These are phyloP conservation scores for Metarhizium sp. DNA, from an alignment of 2,329 filamentous ascomycete genomes.

Conservation along the genomic window DNA sequence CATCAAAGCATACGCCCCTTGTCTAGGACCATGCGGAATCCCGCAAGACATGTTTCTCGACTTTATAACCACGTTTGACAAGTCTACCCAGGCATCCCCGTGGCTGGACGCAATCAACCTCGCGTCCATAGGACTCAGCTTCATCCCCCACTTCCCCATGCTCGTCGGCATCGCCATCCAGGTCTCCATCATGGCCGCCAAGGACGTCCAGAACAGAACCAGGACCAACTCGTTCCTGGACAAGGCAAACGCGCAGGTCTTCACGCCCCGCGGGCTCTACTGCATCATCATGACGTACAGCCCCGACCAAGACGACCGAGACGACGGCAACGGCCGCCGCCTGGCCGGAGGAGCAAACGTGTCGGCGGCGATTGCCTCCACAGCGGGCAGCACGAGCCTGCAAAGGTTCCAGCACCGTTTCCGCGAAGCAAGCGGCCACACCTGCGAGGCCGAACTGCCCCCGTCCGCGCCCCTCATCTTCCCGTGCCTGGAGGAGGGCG, in stretches of 20 bases:
- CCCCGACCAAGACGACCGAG: not conserved
- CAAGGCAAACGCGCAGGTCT: conserved; percentile 9
- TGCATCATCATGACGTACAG: conserved; percentile 10
- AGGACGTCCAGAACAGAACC: conserved; percentile 1
- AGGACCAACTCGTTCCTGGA: conserved; percentile 10
- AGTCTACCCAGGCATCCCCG: conserved; percentile 8
- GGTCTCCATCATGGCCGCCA: conserved; percentile 1
- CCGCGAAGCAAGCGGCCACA: not conserved
- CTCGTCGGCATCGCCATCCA: conserved; percentile 9
- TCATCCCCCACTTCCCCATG: conserved; percentile 8
- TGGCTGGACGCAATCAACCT: conserved; percentile 10
- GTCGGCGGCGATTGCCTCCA: not conserved
- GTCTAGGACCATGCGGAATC: conserved; percentile 6
- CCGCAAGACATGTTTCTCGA: conserved; percentile 11
- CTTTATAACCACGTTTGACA: conserved; percentile 8
- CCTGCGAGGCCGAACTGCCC: not conserved
- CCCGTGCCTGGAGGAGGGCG: not conserved
- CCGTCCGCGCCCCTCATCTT: not conserved
- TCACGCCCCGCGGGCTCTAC: conserved; percentile 9
- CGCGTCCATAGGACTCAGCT: conserved; percentile 2
- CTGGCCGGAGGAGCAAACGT: not conserved
- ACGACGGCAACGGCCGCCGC: not conserved
- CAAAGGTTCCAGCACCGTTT: not conserved
- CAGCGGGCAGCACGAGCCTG: not conserved
- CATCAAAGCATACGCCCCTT: conserved; percentile 9